Evolutionary conservation across 2,329 filamentous ascomycete genomes (phyloP).

Genomic region (Fusarium sacchari): DNA sequence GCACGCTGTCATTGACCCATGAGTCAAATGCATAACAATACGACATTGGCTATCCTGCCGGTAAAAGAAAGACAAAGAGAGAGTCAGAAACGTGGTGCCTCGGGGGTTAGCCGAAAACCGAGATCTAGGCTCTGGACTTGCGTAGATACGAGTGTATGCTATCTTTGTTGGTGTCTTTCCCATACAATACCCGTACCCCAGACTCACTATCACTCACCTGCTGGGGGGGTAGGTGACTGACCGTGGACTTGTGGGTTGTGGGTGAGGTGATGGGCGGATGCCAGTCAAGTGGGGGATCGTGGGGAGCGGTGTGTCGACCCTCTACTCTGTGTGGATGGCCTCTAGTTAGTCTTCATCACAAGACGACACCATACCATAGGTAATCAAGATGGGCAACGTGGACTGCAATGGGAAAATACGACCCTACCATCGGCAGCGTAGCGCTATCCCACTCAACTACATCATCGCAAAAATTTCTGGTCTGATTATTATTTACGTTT

Average conservation of each 20-base stretch:
- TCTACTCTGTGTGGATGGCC: slow-evolving; percentile 36
- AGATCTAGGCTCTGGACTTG: not conserved
- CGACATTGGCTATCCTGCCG: not conserved
- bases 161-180: not conserved
- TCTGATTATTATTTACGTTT: slow-evolving; percentile 19
- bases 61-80: not conserved
- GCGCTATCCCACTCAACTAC: slow-evolving; percentile 28
- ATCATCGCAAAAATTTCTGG: slow-evolving; percentile 10
- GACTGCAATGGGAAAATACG: slow-evolving; percentile 22
- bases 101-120: slow-evolving; percentile 40
- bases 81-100: slow-evolving; percentile 7
- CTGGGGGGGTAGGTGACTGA: slow-evolving; percentile 6
- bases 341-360: slow-evolving; percentile 20
- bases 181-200: slow-evolving; percentile 30
- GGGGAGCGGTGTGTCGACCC: slow-evolving; percentile 41
- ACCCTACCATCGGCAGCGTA: slow-evolving; percentile 17
- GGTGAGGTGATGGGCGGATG: slow-evolving; percentile 10
- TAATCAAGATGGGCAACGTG: slow-evolving; percentile 27
- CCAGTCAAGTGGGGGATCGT: slow-evolving; percentile 36
- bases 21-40: slow-evolving; percentile 7
- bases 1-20: not conserved
- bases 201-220: slow-evolving; percentile 15
- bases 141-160: not conserved
- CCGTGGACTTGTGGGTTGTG: slow-evolving; percentile 12
- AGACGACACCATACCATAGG: slow-evolving; percentile 22